Percentiles rank a stretch among this genome's conserved stretches.
phyloP scores from a whole-genome alignment of 495 filamentous ascomycete genomes.

The Penicillium canariense region DNA sequence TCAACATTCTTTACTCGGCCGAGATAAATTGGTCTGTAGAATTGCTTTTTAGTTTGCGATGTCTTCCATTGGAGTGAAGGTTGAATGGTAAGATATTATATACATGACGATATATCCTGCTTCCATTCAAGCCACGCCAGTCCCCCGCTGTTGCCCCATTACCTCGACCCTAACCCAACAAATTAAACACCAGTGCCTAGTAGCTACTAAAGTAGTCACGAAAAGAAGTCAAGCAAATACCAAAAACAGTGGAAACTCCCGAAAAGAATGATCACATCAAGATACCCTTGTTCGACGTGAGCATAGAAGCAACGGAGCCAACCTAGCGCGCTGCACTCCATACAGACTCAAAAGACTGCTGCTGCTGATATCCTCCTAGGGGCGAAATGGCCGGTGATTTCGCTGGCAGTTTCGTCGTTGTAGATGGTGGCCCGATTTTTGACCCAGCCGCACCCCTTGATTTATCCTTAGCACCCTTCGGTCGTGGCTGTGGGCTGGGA shows the following conservation, averaged over 20 bases:
- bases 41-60: background rate
- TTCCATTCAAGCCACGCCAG: background rate
- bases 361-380: background rate
- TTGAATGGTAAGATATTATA: background rate
- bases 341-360: background rate
- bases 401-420: background rate
- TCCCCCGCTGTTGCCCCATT: background rate
- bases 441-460: background rate
- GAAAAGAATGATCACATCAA: background rate
- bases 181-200: background rate
- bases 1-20: background rate
- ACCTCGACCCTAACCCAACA: background rate
- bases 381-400: background rate
- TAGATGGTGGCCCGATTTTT: conserved; percentile 3
- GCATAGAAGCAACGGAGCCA: too few species aligned
- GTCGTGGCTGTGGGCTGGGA: background rate
- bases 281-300: too few species aligned
- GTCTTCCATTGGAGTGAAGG: background rate
- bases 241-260: background rate
- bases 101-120: background rate
- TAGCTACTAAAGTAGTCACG: background rate
- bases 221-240: background rate
- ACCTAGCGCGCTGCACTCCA: conserved; percentile 2
- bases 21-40: background rate
- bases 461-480: conserved; percentile 23